Base-by-base conservation (phyloP, 1,139 yeast species). In the Magnusiomyces suaveolens region DNA sequence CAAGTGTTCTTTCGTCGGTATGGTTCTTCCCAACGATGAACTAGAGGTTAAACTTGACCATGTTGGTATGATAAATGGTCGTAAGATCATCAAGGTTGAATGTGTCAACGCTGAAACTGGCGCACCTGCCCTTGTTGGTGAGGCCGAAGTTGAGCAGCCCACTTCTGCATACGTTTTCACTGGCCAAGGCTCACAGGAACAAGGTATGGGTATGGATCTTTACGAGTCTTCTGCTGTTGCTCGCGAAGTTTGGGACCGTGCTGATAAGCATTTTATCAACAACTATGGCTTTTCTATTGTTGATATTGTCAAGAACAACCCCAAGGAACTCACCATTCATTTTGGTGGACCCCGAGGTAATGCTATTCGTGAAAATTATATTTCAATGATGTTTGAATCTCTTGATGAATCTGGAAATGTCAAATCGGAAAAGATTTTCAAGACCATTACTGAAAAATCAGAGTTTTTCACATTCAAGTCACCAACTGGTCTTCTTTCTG, bases 191-290 rank as follows among this genome's bases (percentile, higher is more conserved):
- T 90, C 98, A 58, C 98, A 92, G 75, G 98, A 94, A 73, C 98
- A 94, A 77, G 97, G 97, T 70, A 92, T 92, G 99, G 98, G 99
- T 77, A 92, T 92, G 99, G 98, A 94, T 73, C 80, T 92, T 69
- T 92, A 92, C 73, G 84, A 83, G 61, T 79, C 88, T 52, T 87
- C 96, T 54, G 88, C 81, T 46, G 97, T 94, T 70, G 98, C 99
- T 57, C 84, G 83, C 67, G 82, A 81, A 60, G 97, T 92, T 60
- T 92, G 99, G 98, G 97, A 92, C 72, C 86, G 89, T 70, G 99
- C 99, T 59, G 98, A 92, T 69, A 72, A 74, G 60, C 98, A 94
- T 72, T 92, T 94, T 78, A 79, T 88, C 70, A 79, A 83, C 69
- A 89, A 90, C 71, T 92, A 92, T 68, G 99, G 99, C 60, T 92